Base-by-base conservation (phyloP, 2,329 filamentous ascomycete genomes). In the Epichloe typhina region DNA sequence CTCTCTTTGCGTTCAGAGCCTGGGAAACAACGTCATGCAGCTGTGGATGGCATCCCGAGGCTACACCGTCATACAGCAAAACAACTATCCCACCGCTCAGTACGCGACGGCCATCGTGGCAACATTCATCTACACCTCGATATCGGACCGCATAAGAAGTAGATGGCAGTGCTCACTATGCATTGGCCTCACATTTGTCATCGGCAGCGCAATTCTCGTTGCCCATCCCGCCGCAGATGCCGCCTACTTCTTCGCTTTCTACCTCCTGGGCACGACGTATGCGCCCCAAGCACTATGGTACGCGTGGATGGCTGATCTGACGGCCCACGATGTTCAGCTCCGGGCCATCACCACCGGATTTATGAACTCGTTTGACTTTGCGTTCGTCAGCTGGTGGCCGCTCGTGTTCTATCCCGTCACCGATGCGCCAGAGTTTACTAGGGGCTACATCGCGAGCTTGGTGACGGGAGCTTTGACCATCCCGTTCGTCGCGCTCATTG, bases 271-370 rank as follows among this genome's bases (percentile, higher is more conserved):
- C 3, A 71, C 70, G 0, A 71, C 68, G 0, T 72, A 68, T 49
- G 69, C 70, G 2, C 70, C 69, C 1, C 70, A 72, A 51, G 70
- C 70, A 4, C 58, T 72, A 17, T 72, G 70, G 70, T 72, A 72
- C 54, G 66, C 67, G 0, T 72, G 70, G 70, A 70, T 72, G 67
- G 69, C 69, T 0, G 69, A 72, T 49, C 57, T 72, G 7, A 68
- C 65, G 7, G 59, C 62, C 3, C 64, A 68, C 31, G 66, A 67
- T 19, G 50, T 67, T 8, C 69, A 72, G 41, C 61, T 72, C 2
- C 61, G 69, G 0, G 69, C 69, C 2, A 69, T 72, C 43, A 70
- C 69, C 3, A 72, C 69, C 0, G 68, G 68, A 0, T 69, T 68
- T 46, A 69, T 69, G 67, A 70, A 70, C 51, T 68, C 66, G 7